Evolutionary conservation across 2,329 filamentous ascomycete species (phyloP).

Genomic region (Sclerotiophoma versabilis): DNA sequence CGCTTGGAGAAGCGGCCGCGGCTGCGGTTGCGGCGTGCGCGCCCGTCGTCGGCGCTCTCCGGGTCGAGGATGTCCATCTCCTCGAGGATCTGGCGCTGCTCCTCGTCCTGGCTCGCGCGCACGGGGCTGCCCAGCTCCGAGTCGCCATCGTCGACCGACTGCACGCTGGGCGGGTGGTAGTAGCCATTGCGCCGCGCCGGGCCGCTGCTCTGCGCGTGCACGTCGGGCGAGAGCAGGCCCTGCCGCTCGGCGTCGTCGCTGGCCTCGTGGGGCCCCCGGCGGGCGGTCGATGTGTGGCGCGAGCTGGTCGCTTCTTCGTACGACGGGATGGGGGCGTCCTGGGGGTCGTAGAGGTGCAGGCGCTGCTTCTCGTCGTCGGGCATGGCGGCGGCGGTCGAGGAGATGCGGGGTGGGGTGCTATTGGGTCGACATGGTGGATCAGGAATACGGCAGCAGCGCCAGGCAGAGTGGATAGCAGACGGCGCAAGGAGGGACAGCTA

Average conservation of each 20-base stretch:
- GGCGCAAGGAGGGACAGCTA: conserved; percentile 12
- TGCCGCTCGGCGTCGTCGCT: conserved; percentile 78
- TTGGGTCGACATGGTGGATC: conserved; percentile 8
- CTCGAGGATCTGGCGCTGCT: conserved; percentile 80
- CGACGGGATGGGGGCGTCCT: conserved; percentile 76
- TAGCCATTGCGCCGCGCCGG: conserved; percentile 48
- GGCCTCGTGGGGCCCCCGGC: conserved; percentile 64
- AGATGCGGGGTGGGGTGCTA: conserved; percentile 8
- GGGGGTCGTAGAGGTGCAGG: conserved; percentile 43
- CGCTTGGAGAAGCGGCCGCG: conserved; percentile 61
- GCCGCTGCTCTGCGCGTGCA: conserved; percentile 26
- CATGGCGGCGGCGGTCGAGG: conserved; percentile 36
- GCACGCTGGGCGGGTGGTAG: conserved; percentile 83
- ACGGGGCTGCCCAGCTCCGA: conserved; percentile 60
- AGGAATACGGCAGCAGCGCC: background rate
- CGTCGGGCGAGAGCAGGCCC: conserved; percentile 70
- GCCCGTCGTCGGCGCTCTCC: conserved; percentile 41
- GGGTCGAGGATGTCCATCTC: conserved; percentile 63
- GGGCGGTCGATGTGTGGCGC: conserved; percentile 56
- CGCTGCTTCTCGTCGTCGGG: conserved; percentile 49
- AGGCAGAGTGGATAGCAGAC: background rate
- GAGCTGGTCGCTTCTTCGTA: conserved; percentile 82
- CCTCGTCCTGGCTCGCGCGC: conserved; percentile 59
- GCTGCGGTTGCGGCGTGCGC: conserved; percentile 35
- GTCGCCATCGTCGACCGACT: conserved; percentile 72